Evolutionary conservation across 495 filamentous ascomycete genomes (phyloP), one percentile per base, ranked within the genome.

Genomic region (Cercophora scortea): DNA sequence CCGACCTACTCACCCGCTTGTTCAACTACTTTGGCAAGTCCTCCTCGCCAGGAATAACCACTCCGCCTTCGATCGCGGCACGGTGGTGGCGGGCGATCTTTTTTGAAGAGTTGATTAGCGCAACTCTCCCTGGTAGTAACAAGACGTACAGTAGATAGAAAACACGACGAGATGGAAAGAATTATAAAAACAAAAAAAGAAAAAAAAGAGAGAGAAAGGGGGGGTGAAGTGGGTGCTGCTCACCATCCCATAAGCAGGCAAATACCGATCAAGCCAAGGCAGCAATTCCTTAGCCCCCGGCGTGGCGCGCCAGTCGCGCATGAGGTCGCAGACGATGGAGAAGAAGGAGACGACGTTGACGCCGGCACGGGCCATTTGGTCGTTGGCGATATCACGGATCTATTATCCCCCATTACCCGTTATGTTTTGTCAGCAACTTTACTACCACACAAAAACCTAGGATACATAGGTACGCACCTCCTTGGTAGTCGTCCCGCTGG

Each of bases 261-360:
- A 50, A 51, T 74, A 79, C 66, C 75, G 71, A 63, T 89, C 86
- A 45, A 90, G 67, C 59, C 72, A 84, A 6, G 86, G 84, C 55
- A 86, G 60, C 6, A 91, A 53, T 67, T 87, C 71, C 11, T 50
- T 41, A 8, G 83, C 67, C 11, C 86, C 87, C n/a, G 86, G 86
- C 0, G 74, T 80, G 47, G 76, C 72, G 17, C 86, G 72, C 87
- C 87, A 89, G 68, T 90, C 87, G 12, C 86, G 73, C 86, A 90
- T 90, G 54, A 91, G 65, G 62, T 90, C 86, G 58, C 75, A 74
- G 7, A 81, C 68, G 57, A 91, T 83, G n/a, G 68, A 76, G 52
- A 90, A 90, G 50, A 83, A 64, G 6, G 78, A 79, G 56, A 83
- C 74, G 9, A 81, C 65, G 9, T 85, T 80, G 8, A 89, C 87